Evolutionary conservation across 1,139 yeast genomes (phyloP), one percentile per base, ranked within the genome.

Genomic region (Candida sp.): DNA sequence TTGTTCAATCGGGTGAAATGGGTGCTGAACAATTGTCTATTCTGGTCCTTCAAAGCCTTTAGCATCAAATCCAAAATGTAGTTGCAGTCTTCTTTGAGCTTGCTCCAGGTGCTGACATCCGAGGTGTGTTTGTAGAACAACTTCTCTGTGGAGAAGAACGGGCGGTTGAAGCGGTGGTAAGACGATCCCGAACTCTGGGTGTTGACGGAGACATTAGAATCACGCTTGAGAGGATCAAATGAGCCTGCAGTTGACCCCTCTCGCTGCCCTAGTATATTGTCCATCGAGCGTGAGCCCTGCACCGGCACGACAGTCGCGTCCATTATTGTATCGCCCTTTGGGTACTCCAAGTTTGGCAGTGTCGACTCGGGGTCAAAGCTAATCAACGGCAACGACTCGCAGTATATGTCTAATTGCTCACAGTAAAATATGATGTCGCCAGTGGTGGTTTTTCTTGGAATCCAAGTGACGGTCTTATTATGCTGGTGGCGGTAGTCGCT

Each of bases 391-490:
- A 84, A 59, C 7, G 81, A 77, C 42, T 76, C 76, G 57, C 90
- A 83, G 58, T 80, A 83, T 1, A 86, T 70, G 57, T 85, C 80
- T 47, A 87, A 67, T 41, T 84, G 83, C 42, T 83, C 80, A 58
- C 85, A 84, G 64, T 81, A 85, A 64, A 77, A 88, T 3, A 85
- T 68, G 27, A 85, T 67, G 49, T 80, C 80, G n/a, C 85, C 88
- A 48, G 75, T 78, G 7, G 75, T 70, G 2, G 88, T 79, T n/a
- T 79, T 70, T 48, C 80, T 77, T 0, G 91, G 88, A 0, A 85
- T 66, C 92, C 81, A 77, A 1, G 70, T 59, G 2, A 73, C 68
- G 11, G 65, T 63, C 53, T 58, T 63, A 28, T 69, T 69, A 48
- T 69, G 55, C 9, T 58, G 57, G n/a, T 60, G 54, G 27, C 67